Evolutionary conservation across 306 rosid species (phyloP), one percentile per base, ranked within the genome.

Genomic region (Macrotyloma uniflorum): DNA sequence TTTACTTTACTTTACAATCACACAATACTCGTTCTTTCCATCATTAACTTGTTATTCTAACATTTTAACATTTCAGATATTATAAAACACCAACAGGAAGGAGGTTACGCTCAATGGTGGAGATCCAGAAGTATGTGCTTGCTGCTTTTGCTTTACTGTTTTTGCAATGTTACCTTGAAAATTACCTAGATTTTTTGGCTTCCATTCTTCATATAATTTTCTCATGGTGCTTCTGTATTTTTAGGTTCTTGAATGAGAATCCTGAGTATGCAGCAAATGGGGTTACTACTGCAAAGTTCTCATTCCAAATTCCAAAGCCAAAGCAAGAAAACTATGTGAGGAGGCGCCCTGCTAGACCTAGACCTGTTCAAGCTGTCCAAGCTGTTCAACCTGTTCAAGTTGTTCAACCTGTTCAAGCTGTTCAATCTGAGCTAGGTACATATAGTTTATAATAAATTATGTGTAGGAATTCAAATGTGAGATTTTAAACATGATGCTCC

Each of bases 41-140:
- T 72, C 47, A 61, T 79, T 59, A 72, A 67, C 74, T 32, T 68
- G 14, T 33, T 87, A 72, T 61, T 62, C 33, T 49, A 18, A 19
- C 68, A 42, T 78, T 43, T 63, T 55, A 49, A 46, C 76, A 74
- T 79, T 82, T 83, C 95, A 95, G 97, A 82, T 95, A 92, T 55
- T 95, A 95, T 75, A 77, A 74, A 11, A 92, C 98, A 33, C 99
- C 99, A 58, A 75, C 96, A 5, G 98, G 99, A 59, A 95, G 91
- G 96, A 88, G 70, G 67, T 93, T 95, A 50, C 97, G 99, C 51
- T 95, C 99, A 5, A 88, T 80, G 85, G 96, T 95, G 73, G 99
- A 95, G 84, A 63, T 95, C 67, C 93, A 95, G 38, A 90, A 90
- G 99, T 90, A 86, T 63, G 95, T 57, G 40, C 58, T 59, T 42